Percentiles rank a stretch among this genome's conserved stretches.
phyloP scores from a whole-genome alignment of 768 basidiomycete species.

The Leccinum arenicola region DNA sequence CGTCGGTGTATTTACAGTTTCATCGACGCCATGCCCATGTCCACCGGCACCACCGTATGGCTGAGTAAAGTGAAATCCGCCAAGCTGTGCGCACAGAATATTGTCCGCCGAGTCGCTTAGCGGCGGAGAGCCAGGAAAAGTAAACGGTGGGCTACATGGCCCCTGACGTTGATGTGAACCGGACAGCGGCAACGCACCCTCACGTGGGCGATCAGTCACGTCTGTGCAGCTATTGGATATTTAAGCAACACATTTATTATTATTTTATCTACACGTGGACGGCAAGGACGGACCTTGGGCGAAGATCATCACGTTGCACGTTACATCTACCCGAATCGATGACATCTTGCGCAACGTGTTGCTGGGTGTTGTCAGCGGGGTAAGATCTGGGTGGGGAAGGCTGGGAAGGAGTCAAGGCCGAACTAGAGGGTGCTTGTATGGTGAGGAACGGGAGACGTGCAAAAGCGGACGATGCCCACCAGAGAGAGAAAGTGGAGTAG shows the following conservation, averaged over 20 bases:
- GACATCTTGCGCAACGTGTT: constrained; percentile 30
- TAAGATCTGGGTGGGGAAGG: constrained; percentile 22
- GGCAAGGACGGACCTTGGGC: constrained; percentile 31
- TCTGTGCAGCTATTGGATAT: constrained; percentile 20
- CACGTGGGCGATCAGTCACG: constrained; percentile 25
- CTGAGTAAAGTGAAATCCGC: constrained; percentile 25
- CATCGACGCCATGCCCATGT: constrained; percentile 18
- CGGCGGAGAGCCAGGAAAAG: constrained; percentile 10
- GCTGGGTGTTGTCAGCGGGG: constrained; percentile 27
- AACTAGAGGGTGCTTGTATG: constrained; percentile 10
- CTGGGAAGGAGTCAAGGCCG: constrained; percentile 29
- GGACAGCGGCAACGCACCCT: constrained; percentile 13
- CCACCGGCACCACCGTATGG: constrained; percentile 1
- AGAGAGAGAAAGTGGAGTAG: constrained; percentile 28
- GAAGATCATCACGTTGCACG: constrained; percentile 33
- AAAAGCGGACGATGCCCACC: constrained; percentile 12
- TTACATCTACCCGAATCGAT: constrained; percentile 26
- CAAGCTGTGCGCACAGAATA: constrained; percentile 22
- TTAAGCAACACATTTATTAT: constrained; percentile 6
- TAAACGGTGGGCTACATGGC: constrained; percentile 6
- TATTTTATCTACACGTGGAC: constrained; percentile 21
- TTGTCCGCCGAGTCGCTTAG: constrained; percentile 19
- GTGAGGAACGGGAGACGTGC: not conserved
- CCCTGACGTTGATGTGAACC: constrained; percentile 23
- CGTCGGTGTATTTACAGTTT: constrained; percentile 22